These are phyloP conservation scores for Phytophthora citricola DNA, from an alignment of 352 stramenopile genomes.

Conservation along the genomic window DNA sequence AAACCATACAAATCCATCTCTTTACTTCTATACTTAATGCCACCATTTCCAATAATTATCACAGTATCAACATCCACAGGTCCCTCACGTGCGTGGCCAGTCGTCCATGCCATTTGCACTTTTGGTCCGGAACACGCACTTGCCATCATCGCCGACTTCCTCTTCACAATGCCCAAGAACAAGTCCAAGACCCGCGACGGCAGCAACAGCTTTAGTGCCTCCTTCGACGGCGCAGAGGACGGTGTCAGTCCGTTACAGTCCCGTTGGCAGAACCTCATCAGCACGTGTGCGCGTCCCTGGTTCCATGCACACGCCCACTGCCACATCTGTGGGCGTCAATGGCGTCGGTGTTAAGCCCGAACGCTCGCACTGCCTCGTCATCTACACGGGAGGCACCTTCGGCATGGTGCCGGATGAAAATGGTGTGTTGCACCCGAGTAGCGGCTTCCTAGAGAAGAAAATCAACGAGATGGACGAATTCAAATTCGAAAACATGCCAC, in stretches of 20 bases:
- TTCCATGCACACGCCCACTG: constrained; percentile 28
- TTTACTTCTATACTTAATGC: constrained; percentile 2
- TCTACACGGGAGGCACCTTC: constrained; percentile 94
- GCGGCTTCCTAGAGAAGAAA: constrained; percentile 89
- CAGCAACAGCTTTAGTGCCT: constrained; percentile 36
- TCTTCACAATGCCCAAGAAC: constrained; percentile 26
- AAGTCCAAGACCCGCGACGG: constrained; percentile 31
- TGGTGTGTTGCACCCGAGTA: constrained; percentile 84
- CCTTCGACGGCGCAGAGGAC: constrained; percentile 34
- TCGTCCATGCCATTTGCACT: constrained; percentile 13
- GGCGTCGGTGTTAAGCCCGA: constrained; percentile 28
- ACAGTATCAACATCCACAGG: constrained; percentile 1
- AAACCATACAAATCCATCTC: constrained; percentile 4
- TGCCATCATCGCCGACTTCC: neutral
- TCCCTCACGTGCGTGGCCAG: constrained; percentile 13
- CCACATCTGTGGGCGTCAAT: constrained; percentile 22
- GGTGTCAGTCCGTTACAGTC: constrained; percentile 44
- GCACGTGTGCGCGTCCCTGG: constrained; percentile 37
- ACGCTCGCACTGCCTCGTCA: constrained; percentile 77
- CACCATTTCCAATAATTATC: neutral
- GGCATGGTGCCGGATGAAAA: constrained; percentile 86
- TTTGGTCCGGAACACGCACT: constrained; percentile 5
- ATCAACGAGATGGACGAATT: constrained; percentile 90
- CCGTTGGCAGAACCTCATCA: constrained; percentile 23
- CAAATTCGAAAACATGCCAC: constrained; percentile 81